Conservation (phyloP, 2,329 filamentous ascomycete species). For the Monosporascus sp. region DNA sequence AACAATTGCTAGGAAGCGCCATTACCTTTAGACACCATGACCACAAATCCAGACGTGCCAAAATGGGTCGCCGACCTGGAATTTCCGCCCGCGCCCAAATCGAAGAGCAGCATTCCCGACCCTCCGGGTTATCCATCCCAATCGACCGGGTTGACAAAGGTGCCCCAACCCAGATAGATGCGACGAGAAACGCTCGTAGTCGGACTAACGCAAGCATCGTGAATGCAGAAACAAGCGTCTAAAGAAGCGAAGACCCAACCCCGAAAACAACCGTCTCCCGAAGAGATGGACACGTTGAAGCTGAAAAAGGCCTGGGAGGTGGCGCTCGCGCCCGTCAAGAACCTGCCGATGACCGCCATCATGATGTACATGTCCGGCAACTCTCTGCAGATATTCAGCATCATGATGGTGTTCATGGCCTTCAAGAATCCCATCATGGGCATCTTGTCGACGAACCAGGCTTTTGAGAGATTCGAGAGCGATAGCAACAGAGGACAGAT, state of each 20-base stretch:
- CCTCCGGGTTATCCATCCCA: slow-evolving; percentile 74
- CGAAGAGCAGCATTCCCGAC: slow-evolving; percentile 70
- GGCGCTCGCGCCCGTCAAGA: slow-evolving; percentile 87
- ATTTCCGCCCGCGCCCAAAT: slow-evolving; percentile 59
- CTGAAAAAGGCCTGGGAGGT: slow-evolving; percentile 99
- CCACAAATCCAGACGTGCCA: slow-evolving; percentile 45
- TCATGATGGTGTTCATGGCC: slow-evolving; percentile 99
- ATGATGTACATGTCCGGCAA: slow-evolving; percentile 99
- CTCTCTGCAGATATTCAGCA: slow-evolving; percentile 96
- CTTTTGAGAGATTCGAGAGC: slow-evolving; percentile 89
- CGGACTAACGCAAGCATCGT: slow-evolving; percentile 2
- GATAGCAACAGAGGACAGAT: slow-evolving; percentile 69
- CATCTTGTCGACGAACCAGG: slow-evolving; percentile 73
- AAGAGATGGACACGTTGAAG: slow-evolving; percentile 93
- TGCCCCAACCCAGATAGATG: slow-evolving; percentile 21
- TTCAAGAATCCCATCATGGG: slow-evolving; percentile 95
- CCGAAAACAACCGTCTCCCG: slow-evolving; percentile 65
- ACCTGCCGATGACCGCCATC: slow-evolving; percentile 94
- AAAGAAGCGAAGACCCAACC: slow-evolving; percentile 44
- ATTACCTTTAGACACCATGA: slow-evolving; percentile 8
- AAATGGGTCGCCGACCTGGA: slow-evolving; percentile 81
- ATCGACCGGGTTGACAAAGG: slow-evolving; percentile 50
- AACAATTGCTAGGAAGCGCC: background rate
- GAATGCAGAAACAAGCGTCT: slow-evolving; percentile 41
- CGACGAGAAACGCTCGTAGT: background rate